Conservation (phyloP, 805 yeast species). For the Metschnikowia vanudenii region DNA sequence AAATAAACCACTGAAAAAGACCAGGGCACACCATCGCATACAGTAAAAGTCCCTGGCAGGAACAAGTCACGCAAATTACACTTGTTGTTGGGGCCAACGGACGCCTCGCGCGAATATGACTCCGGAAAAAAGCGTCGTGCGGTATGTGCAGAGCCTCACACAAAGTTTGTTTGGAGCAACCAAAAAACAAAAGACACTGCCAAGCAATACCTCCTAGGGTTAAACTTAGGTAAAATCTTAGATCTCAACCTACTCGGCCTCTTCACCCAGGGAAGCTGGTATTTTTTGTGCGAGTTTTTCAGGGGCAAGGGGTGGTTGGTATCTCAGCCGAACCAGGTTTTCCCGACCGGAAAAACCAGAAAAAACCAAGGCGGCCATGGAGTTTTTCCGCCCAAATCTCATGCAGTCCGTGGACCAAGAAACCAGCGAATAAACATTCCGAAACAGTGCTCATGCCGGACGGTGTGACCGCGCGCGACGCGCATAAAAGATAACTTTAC, state of each 20-base stretch:
- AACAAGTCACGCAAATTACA: neutral
- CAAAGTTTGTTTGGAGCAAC: no score
- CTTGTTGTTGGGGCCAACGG: neutral
- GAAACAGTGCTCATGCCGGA: neutral
- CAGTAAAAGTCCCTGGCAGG: neutral
- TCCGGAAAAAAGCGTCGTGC: neutral
- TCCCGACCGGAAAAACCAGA: no score
- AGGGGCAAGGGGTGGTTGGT: no score
- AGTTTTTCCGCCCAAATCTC: neutral
- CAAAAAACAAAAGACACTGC: no score
- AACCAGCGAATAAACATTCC: neutral
- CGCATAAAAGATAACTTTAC: slow-evolving; percentile 8
- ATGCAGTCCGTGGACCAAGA: neutral
- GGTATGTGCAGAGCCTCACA: neutral
- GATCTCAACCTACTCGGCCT: no score
- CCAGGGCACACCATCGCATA: no score
- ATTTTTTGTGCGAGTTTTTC: no score
- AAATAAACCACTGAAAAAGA: no score
- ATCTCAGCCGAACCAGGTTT: no score
- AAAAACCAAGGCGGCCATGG: neutral
- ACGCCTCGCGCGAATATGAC: neutral
- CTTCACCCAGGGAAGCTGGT: no score
- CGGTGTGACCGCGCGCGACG: slow-evolving; percentile 4
- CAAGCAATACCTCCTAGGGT: no score
- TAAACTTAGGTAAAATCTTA: no score